These are phyloP conservation scores for Papiliotrema terrestris DNA, from an alignment of 1,284 basidiomycete species.

Conservation along the genomic window DNA sequence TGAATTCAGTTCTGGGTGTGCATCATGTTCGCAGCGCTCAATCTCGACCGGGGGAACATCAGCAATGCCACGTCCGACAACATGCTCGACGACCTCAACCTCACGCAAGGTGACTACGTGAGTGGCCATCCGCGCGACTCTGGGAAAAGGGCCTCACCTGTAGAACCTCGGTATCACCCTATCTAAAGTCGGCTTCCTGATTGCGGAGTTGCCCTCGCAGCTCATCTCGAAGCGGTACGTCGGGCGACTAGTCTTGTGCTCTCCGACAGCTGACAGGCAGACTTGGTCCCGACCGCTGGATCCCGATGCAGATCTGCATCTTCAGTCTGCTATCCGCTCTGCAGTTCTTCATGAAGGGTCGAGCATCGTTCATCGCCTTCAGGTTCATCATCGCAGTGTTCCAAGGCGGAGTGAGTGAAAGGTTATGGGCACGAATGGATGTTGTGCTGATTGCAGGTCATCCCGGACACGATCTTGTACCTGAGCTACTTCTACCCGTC, in stretches of 20 bases:
- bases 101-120: conserved; percentile 26
- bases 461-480: conserved; percentile 54
- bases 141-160: background rate
- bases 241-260: background rate
- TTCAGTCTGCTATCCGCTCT: conserved; percentile 53
- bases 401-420: conserved; percentile 56
- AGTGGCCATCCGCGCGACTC: background rate
- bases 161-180: conserved; percentile 59
- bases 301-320: conserved; percentile 56
- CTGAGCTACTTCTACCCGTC: conserved; percentile 62
- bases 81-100: conserved; percentile 60
- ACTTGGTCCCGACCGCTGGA: conserved; percentile 60
- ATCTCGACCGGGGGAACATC: conserved; percentile 53
- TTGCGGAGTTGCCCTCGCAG: conserved; percentile 58
- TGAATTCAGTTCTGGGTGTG: conserved; percentile 53
- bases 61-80: conserved; percentile 61
- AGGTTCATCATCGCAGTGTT: conserved; percentile 49
- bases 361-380: conserved; percentile 55
- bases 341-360: conserved; percentile 63
- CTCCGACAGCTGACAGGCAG: conserved; percentile 9
- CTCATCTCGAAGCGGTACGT: conserved; percentile 61
- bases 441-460: conserved; percentile 24
- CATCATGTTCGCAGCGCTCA: conserved; percentile 61
- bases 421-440: conserved; percentile 36
- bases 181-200: conserved; percentile 59